Evolutionary conservation across 495 filamentous ascomycete species (phyloP).

Genomic region (Penicillium ucsense): DNA sequence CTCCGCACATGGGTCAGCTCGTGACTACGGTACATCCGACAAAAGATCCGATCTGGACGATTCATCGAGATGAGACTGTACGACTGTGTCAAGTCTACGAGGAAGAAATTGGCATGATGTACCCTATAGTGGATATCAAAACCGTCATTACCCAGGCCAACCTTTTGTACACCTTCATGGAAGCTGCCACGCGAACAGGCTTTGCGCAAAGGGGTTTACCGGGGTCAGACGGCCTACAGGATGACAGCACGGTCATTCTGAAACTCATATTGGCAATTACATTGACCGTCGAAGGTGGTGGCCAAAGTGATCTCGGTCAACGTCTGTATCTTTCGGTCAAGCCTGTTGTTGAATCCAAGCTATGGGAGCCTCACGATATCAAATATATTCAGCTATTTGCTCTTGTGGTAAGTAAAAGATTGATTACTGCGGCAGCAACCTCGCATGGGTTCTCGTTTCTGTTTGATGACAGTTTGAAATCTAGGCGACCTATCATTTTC

Average conservation of each 20-base stretch:
- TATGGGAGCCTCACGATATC: constrained; percentile 58
- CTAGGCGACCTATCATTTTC: constrained; percentile 76
- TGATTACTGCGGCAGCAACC: background rate
- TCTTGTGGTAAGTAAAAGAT: constrained; percentile 47
- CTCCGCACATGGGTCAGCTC: constrained; percentile 32
- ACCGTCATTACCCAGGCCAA: constrained; percentile 53
- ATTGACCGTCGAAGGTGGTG: constrained; percentile 61
- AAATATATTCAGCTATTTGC: constrained; percentile 63
- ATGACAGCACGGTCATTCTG: constrained; percentile 58
- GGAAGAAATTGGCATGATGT: constrained; percentile 81
- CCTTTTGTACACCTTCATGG: constrained; percentile 60
- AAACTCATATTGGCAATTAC: constrained; percentile 74
- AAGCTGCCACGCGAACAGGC: constrained; percentile 49
- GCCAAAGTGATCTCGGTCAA: constrained; percentile 62
- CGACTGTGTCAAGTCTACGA: constrained; percentile 65
- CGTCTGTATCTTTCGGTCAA: constrained; percentile 63
- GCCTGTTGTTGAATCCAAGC: constrained; percentile 54
- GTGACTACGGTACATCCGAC: constrained; percentile 29
- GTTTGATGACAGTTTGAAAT: background rate
- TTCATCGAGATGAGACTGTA: constrained; percentile 60
- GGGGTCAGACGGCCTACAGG: constrained; percentile 54
- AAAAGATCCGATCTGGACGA: constrained; percentile 68
- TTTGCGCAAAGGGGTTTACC: constrained; percentile 43
- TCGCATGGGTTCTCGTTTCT: no score
- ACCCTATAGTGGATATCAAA: constrained; percentile 67